Evolutionary conservation across 345 rosid species (phyloP).

Genomic region (Linum tenue): DNA sequence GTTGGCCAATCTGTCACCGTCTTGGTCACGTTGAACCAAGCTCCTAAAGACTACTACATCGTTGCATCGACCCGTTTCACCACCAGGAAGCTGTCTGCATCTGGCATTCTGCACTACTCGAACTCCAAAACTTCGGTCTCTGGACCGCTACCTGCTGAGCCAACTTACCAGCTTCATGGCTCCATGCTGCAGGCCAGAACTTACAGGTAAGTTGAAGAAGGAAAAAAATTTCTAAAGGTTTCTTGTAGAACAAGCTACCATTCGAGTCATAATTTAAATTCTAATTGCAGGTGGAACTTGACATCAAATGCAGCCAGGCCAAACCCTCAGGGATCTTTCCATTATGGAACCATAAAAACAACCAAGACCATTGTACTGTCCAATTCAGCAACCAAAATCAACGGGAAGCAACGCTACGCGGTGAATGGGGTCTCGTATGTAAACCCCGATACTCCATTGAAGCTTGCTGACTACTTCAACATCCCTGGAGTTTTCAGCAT

Average conservation of each 20-base stretch:
- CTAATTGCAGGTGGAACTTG: constrained; percentile 60
- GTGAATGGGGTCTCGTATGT: constrained; percentile 72
- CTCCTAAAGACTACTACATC: constrained; percentile 81
- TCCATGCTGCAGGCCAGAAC: constrained; percentile 86
- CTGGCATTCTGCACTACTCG: constrained; percentile 56
- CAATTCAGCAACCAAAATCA: constrained; percentile 63
- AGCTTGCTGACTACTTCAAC: constrained; percentile 73
- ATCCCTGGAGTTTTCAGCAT: constrained; percentile 59
- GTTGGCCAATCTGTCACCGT: constrained; percentile 80
- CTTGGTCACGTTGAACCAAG: constrained; percentile 59
- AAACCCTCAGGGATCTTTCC: constrained; percentile 94
- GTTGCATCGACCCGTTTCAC: constrained; percentile 64
- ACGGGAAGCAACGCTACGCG: constrained; percentile 70
- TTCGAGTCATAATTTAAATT: too few species aligned
- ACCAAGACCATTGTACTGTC: constrained; percentile 47
- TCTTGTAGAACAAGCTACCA: background rate
- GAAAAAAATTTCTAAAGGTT: background rate
- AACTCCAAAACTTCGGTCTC: constrained; percentile 51
- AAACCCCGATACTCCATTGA: constrained; percentile 69
- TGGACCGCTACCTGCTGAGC: constrained; percentile 56
- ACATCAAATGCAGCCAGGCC: constrained; percentile 93
- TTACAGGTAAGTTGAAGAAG: constrained; percentile 30
- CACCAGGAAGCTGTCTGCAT: constrained; percentile 32
- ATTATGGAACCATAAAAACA: constrained; percentile 55
- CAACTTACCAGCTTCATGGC: constrained; percentile 40